A percentile compares a stretch with the other conserved stretches of the same genome.
Evolutionary conservation across 1,139 yeast species (phyloP).

Genomic region (Meyerozyma smithsonii): DNA sequence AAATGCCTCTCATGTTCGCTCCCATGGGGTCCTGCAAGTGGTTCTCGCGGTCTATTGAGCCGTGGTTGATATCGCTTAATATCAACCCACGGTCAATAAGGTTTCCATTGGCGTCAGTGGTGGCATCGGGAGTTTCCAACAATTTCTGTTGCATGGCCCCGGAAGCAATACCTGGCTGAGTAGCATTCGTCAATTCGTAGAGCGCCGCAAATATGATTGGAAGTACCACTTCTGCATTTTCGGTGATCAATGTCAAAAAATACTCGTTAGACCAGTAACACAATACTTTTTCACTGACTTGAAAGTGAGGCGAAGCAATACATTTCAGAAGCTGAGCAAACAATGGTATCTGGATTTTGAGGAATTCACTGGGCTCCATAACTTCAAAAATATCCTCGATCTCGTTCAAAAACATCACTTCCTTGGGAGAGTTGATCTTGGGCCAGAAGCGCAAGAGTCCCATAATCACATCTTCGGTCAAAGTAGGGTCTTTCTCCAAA

Average conservation of each 20-base stretch:
- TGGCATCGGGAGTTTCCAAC: constrained; percentile 34
- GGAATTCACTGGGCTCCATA: constrained; percentile 89
- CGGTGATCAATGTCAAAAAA: constrained; percentile 84
- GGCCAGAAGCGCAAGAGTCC: constrained; percentile 96
- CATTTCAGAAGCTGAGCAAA: constrained; percentile 94
- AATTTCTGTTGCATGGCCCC: constrained; percentile 44
- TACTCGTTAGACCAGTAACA: constrained; percentile 95
- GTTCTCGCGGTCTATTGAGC: constrained; percentile 11
- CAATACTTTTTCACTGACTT: constrained; percentile 92
- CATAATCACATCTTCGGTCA: constrained; percentile 94
- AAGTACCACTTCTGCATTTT: constrained; percentile 83
- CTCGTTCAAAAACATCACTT: constrained; percentile 92
- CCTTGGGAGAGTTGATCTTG: constrained; percentile 90
- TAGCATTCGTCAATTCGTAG: constrained; percentile 68
- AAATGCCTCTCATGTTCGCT: constrained; percentile 24
- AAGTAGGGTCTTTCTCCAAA: constrained; percentile 83
- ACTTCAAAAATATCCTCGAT: constrained; percentile 96
- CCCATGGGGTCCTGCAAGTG: constrained; percentile 13
- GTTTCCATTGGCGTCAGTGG: constrained; percentile 46
- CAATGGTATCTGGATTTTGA: constrained; percentile 86
- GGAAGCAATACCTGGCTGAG: constrained; percentile 47
- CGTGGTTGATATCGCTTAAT: constrained; percentile 17
- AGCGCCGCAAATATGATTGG: constrained; percentile 90
- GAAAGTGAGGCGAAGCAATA: constrained; percentile 93
- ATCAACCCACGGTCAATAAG: constrained; percentile 38